Evolutionary conservation across 306 rosid species (phyloP).

Genomic region (Parietaria judaica): DNA sequence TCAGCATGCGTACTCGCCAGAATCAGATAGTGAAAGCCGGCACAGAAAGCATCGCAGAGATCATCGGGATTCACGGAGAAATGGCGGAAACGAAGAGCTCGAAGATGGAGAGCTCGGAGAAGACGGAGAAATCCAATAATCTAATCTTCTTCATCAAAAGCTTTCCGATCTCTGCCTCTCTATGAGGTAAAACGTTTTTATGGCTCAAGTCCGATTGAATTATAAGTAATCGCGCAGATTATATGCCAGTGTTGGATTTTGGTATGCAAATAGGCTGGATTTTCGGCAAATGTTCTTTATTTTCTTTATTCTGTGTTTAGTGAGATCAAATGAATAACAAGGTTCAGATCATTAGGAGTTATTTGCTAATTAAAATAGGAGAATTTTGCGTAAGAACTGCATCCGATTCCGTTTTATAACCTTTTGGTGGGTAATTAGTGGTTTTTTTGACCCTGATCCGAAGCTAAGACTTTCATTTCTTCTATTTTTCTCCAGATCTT

Average conservation of each 20-base stretch:
- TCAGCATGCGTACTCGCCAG: constrained; percentile 93
- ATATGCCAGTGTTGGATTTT: neutral
- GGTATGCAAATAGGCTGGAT: neutral
- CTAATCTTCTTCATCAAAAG: constrained; percentile 1
- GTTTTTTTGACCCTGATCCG: no score
- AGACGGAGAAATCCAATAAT: constrained; percentile 60
- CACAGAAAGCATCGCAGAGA: constrained; percentile 90
- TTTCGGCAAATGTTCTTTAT: neutral
- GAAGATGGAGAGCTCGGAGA: constrained; percentile 99
- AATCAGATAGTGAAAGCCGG: constrained; percentile 72
- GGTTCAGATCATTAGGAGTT: neutral
- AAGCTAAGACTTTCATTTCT: no score
- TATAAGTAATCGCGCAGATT: neutral
- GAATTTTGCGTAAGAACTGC: no score
- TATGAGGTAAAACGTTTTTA: constrained; percentile 8
- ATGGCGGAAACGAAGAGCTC: constrained; percentile 66
- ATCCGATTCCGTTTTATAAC: no score
- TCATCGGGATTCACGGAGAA: constrained; percentile 67
- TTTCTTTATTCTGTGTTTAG: neutral
- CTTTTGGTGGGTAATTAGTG: neutral
- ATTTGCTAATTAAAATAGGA: neutral
- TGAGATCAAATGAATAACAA: neutral
- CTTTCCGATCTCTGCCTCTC: constrained; percentile 13
- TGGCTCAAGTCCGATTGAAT: neutral
- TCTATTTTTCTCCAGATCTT: no score